Conservation (phyloP, 805 yeast species). For the Metschnikowia aberdeeniae region DNA sequence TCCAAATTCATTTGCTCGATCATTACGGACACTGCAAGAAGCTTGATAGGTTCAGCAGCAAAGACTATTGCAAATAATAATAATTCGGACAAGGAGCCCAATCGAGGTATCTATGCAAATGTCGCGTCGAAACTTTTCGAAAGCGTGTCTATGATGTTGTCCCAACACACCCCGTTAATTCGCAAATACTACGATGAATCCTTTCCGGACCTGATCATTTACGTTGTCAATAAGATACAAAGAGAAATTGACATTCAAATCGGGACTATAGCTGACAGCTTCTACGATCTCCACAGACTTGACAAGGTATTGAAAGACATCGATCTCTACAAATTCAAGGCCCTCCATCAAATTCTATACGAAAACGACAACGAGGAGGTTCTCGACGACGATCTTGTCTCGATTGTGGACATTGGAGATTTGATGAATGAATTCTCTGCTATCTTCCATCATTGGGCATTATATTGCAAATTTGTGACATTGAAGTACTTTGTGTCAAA, state of each 20-base stretch:
- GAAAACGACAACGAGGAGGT: conserved; percentile 15
- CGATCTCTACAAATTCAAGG: conserved; percentile 41
- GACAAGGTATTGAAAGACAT: conserved; percentile 54
- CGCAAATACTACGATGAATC: conserved; percentile 52
- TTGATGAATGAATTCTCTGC: conserved; percentile 66
- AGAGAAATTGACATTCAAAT: conserved; percentile 91
- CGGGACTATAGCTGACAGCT: conserved; percentile 81
- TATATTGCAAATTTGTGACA: conserved; percentile 69
- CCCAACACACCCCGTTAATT: conserved; percentile 82
- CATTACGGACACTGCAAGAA: conserved; percentile 73
- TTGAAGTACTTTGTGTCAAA: conserved; percentile 51
- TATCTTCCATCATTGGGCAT: conserved; percentile 81
- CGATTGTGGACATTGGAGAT: conserved; percentile 65
- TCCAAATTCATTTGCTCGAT: conserved; percentile 83
- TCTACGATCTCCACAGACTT: conserved; percentile 66
- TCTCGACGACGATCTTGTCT: conserved; percentile 35
- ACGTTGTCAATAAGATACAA: conserved; percentile 71
- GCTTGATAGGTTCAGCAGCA: conserved; percentile 45
- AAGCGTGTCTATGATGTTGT: conserved; percentile 75
- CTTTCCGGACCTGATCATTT: conserved; percentile 57
- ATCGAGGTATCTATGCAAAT: conserved; percentile 53
- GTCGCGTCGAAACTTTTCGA: conserved; percentile 71
- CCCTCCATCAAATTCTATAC: conserved; percentile 17
- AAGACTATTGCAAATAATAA: not conserved
- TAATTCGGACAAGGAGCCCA: conserved; percentile 20